Evolutionary conservation across 202 grass and related monocot species (phyloP).

Genomic region (Hordeum pubiflorum): DNA sequence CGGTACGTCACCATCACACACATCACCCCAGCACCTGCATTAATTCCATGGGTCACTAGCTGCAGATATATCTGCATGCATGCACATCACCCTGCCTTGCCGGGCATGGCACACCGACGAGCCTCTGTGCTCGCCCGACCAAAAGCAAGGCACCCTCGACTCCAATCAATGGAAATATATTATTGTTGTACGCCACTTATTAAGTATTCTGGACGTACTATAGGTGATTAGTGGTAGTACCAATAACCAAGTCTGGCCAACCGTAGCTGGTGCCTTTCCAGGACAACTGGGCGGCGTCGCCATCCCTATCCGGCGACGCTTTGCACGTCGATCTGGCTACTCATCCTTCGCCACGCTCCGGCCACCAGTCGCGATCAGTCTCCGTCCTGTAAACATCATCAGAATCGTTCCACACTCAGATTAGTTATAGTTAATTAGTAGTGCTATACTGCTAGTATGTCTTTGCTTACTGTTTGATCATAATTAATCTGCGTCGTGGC

Average conservation of each 20-base stretch:
- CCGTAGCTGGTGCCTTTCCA: neutral
- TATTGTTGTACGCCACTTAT: neutral
- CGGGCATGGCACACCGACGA: neutral
- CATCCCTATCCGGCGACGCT: neutral
- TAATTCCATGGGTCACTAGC: neutral
- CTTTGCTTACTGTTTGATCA: neutral
- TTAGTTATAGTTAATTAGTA: neutral
- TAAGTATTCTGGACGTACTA: neutral
- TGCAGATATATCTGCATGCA: conserved; percentile 3
- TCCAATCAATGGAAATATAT: neutral
- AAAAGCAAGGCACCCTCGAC: neutral
- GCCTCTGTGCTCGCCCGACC: neutral
- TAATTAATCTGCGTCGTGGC: neutral
- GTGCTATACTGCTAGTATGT: neutral
- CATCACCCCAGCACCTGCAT: neutral
- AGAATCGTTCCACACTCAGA: neutral
- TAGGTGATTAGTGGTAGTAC: neutral
- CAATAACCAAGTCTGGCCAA: neutral
- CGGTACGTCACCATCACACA: conserved; percentile 22
- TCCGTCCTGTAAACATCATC: neutral
- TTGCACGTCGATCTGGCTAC: neutral
- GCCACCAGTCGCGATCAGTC: neutral
- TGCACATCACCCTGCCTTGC: neutral
- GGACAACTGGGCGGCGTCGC: neutral
- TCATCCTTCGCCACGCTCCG: neutral